These are phyloP conservation scores for Botrytis hyacinthi DNA, from an alignment of 2,329 filamentous ascomycete genomes.

Conservation along the genomic window DNA sequence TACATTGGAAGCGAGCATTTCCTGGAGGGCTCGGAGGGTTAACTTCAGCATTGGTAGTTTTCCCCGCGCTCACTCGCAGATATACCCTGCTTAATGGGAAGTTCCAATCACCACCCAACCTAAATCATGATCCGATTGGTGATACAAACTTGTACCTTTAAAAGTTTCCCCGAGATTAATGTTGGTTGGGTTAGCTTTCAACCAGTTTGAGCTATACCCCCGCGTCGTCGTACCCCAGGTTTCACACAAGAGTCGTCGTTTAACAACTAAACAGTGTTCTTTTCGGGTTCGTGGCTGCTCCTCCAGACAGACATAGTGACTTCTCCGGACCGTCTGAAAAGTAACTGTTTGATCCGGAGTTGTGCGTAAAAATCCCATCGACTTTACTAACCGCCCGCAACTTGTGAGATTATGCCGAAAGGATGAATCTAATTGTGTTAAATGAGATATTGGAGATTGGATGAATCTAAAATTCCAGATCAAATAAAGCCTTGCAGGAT, in stretches of 20 bases:
- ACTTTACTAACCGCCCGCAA: neutral
- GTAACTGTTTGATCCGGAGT: neutral
- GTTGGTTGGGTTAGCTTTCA: constrained; percentile 1
- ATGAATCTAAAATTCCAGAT: neutral
- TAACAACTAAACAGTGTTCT: neutral
- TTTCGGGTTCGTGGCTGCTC: neutral
- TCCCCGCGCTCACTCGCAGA: constrained; percentile 14
- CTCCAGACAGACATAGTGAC: neutral
- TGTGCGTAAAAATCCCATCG: neutral
- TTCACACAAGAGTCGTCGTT: neutral
- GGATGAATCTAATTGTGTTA: neutral
- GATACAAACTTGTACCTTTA: neutral
- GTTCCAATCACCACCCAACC: constrained; percentile 1
- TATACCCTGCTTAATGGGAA: constrained; percentile 5
- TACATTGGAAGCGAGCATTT: neutral
- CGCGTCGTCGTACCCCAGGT: constrained; percentile 15
- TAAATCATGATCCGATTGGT: constrained; percentile 8
- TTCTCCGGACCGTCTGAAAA: neutral
- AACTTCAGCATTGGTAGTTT: neutral
- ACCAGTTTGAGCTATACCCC: neutral
- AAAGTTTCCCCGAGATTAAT: constrained; percentile 5
- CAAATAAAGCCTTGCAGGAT: neutral
- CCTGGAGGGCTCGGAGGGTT: neutral
- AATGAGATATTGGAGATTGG: neutral
- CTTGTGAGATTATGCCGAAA: neutral